Base-by-base conservation (phyloP, 208 protist genomes). In the Acanthamoeba castellanii region DNA sequence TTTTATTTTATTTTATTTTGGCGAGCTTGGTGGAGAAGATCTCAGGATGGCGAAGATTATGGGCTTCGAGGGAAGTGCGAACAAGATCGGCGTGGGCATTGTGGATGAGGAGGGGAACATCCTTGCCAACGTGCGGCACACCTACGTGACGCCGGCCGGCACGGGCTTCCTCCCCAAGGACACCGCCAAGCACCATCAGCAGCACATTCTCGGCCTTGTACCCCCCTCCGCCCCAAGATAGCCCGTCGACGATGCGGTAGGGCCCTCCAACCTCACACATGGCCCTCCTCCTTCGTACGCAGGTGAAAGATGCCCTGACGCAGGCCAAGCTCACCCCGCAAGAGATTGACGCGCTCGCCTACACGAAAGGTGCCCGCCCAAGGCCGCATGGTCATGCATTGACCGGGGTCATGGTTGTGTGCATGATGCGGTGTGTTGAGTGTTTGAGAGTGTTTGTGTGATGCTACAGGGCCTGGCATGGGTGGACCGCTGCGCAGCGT, bases 21-120 rank as follows among this genome's bases (percentile, higher is more conserved):
- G n/a, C n/a, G n/a, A n/a, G n/a, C n/a, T n/a, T n/a, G n/a, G n/a
- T n/a, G 47, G 47, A 14, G n/a, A 3, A 3, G 8, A 3, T 27
- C 27, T 3, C 32, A 76, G 37, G 68, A 76, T 76, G 78, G n/a
- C n/a, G 50, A 50, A 18, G 87, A 37, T 92, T 25, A 74, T 99
- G 50, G 99, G 99, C 50, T 98, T 99, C 89, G 99, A 99, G 96
- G 99, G 99, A 30, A 99, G 98, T 95, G 99, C 99, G n/a, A 99
- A 99, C 96, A 99, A 99, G 95, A 97, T 99, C 37, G 99, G 98
- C 20, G 98, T 99, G 68, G 99, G 99, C 45, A 98, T 99, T 68
- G 99, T 99, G 0, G 96, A 97, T 57, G 95, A 97, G 27, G 97
- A 98, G 55, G 99, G 99, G 3, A 96, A 95, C 14, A 99, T 99